A percentile compares a stretch with the other conserved stretches of the same genome.
Evolutionary conservation across 2,329 filamentous ascomycete species (phyloP).

Genomic region (Coniochaeta prunicola): DNA sequence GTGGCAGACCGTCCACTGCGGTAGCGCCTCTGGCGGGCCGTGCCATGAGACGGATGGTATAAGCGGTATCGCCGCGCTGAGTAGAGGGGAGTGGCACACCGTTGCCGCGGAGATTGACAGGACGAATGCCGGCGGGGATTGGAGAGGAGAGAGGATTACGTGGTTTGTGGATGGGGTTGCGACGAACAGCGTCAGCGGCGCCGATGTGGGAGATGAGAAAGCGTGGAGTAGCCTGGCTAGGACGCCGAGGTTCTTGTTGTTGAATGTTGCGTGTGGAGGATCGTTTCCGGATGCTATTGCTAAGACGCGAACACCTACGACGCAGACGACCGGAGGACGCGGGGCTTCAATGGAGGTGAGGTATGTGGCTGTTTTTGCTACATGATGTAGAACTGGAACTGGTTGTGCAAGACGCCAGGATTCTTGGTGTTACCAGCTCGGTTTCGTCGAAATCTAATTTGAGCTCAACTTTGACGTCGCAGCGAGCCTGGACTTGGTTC

Average conservation of each 20-base stretch:
- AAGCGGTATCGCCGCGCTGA: conserved; percentile 12
- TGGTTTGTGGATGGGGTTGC: conserved; percentile 39
- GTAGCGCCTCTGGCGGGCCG: conserved; percentile 26
- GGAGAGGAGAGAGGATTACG: conserved; percentile 37
- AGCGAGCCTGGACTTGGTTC: not conserved
- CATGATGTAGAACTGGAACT: conserved; percentile 2
- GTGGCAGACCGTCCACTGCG: conserved; percentile 35
- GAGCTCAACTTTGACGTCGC: not conserved
- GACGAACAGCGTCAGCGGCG: conserved; percentile 34
- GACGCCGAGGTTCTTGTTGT: conserved; percentile 39
- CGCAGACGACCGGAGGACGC: conserved; percentile 22
- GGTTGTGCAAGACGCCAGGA: not conserved
- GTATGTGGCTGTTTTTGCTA: conserved; percentile 28
- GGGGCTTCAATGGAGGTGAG: conserved; percentile 28
- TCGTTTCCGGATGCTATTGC: conserved; percentile 27
- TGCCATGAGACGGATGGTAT: conserved; percentile 34
- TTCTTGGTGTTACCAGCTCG: not conserved
- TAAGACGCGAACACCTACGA: conserved; percentile 23
- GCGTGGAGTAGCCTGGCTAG: conserved; percentile 42
- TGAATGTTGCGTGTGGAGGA: conserved; percentile 49
- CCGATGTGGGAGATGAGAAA: conserved; percentile 31
- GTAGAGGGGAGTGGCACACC: conserved; percentile 30
- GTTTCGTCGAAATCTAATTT: not conserved
- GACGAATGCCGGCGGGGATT: conserved; percentile 28
- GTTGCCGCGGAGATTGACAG: conserved; percentile 44